A percentile compares a stretch with the other conserved stretches of the same genome.
Evolutionary conservation across 1,139 yeast species (phyloP).

Genomic region (Suhomyces bribrorum): DNA sequence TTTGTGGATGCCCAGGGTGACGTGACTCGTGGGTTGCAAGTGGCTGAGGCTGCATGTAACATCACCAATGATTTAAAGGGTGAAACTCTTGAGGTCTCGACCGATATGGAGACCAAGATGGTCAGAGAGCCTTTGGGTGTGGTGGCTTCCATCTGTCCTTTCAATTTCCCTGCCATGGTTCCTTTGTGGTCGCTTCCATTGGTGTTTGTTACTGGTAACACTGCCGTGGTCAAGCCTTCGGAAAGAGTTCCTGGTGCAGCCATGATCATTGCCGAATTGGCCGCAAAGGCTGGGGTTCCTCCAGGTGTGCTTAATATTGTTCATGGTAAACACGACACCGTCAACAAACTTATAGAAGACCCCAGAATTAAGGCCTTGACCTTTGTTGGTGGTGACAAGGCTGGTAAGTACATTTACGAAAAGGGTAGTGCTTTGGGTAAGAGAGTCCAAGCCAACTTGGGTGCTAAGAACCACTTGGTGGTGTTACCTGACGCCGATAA

Average conservation of each 20-base stretch:
- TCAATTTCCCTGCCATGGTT: conserved; percentile 84
- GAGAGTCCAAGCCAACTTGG: conserved; percentile 76
- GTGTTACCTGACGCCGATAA: conserved; percentile 74
- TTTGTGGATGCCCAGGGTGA: conserved; percentile 79
- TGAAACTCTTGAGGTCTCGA: conserved; percentile 65
- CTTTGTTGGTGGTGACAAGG: conserved; percentile 76
- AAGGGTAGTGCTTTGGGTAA: conserved; percentile 71
- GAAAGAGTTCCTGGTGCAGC: conserved; percentile 84
- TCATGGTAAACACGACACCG: conserved; percentile 78
- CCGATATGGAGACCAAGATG: conserved; percentile 80
- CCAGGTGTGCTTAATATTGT: conserved; percentile 74
- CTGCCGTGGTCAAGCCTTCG: conserved; percentile 74
- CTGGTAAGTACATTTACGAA: conserved; percentile 71
- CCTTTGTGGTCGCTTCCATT: conserved; percentile 83
- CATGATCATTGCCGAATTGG: conserved; percentile 71
- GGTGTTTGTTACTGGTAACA: conserved; percentile 75
- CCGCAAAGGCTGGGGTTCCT: conserved; percentile 76
- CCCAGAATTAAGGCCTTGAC: conserved; percentile 79
- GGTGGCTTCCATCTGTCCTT: conserved; percentile 72
- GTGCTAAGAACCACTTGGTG: conserved; percentile 77
- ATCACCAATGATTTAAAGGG: conserved; percentile 70
- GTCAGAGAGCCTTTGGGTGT: conserved; percentile 66
- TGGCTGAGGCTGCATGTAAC: conserved; percentile 69
- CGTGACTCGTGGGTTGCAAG: conserved; percentile 78
- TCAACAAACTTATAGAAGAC: conserved; percentile 70